Conservation (phyloP, 1,284 basidiomycete genomes). For the Trichosporon asahii region DNA sequence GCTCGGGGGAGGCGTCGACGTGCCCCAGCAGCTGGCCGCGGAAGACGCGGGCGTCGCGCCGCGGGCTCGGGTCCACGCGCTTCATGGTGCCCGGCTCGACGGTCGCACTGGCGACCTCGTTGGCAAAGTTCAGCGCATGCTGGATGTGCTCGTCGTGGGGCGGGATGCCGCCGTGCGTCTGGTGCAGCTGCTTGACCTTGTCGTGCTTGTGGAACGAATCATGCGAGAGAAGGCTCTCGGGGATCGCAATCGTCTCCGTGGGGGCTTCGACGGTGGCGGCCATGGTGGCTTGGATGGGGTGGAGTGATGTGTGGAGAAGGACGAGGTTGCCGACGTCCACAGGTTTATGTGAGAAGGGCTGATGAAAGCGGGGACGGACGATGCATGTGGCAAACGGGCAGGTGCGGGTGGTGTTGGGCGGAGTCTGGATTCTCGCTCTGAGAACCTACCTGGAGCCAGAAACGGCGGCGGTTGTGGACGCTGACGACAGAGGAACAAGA, state of each 20-base stretch:
- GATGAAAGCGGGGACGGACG: background rate
- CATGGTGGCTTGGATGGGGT: background rate
- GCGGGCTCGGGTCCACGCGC: slow-evolving; percentile 21
- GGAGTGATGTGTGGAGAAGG: background rate
- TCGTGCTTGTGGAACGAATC: slow-evolving; percentile 16
- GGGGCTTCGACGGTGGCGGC: slow-evolving; percentile 4
- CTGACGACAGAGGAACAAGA: background rate
- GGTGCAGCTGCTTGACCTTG: slow-evolving; percentile 4
- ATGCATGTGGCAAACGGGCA: background rate
- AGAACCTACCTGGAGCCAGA: background rate
- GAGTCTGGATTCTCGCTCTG: too few species aligned
- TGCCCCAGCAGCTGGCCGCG: slow-evolving; percentile 23
- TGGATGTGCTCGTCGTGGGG: slow-evolving; percentile 11
- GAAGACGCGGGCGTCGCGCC: slow-evolving; percentile 21
- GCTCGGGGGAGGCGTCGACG: slow-evolving; percentile 18
- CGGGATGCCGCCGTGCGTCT: slow-evolving; percentile 20
- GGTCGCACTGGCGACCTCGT: slow-evolving; percentile 13
- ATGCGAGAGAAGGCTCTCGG: slow-evolving; percentile 20
- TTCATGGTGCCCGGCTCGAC: slow-evolving; percentile 14
- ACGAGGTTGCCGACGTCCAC: background rate
- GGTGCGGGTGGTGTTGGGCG: background rate
- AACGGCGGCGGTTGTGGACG: background rate
- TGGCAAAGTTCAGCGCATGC: slow-evolving; percentile 17
- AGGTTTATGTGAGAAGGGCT: background rate
- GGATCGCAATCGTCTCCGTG: slow-evolving; percentile 17